phyloP scores from a whole-genome alignment of 176 grass and related monocot species.

The Carex pumila region DNA sequence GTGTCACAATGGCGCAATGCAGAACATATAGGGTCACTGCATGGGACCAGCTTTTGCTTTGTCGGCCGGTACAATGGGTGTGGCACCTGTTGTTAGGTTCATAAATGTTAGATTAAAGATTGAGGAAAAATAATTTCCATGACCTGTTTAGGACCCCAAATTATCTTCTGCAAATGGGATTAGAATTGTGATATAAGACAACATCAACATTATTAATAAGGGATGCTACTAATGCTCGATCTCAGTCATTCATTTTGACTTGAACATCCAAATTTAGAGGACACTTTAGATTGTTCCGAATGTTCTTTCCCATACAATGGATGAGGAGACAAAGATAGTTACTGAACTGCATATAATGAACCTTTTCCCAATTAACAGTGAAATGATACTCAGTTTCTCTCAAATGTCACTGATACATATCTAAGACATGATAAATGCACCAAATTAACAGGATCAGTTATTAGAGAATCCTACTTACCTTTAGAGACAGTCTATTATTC shows the following conservation, averaged over 20 bases:
- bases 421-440: not conserved
- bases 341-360: not conserved
- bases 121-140: not conserved
- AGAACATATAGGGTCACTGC: constrained; percentile 54
- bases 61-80: constrained; percentile 49
- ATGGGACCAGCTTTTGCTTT: constrained; percentile 46
- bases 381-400: not conserved
- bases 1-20: constrained; percentile 40
- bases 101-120: not conserved
- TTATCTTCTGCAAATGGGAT: not conserved
- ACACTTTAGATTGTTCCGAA: not conserved
- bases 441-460: not conserved
- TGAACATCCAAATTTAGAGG: not conserved
- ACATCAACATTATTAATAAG: not conserved
- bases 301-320: not conserved
- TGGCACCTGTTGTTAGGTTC: constrained; percentile 40
- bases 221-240: not conserved
- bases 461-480: not conserved
- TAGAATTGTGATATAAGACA: not conserved
- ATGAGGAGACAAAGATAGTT: not conserved
- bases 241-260: not conserved
- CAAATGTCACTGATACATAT: not conserved
- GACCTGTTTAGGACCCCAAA: not conserved
- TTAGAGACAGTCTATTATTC: not conserved
- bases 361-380: not conserved